Conservation (phyloP, 2,329 filamentous ascomycete genomes). For the Colletotrichum truncatum region DNA sequence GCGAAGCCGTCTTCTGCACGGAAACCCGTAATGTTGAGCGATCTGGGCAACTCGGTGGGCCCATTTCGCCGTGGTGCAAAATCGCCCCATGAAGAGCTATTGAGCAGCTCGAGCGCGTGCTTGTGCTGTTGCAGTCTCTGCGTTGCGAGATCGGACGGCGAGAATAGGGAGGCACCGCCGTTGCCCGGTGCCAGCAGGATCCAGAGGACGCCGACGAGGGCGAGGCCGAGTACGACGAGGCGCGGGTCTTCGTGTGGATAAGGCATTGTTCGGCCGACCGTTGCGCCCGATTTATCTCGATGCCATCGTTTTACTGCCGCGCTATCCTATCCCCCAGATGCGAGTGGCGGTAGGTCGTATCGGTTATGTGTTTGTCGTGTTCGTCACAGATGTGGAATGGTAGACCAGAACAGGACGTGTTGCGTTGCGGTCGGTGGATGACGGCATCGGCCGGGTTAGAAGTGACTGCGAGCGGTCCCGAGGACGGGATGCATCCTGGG, state of each 20-base stretch:
- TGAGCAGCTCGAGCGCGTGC: conserved; percentile 61
- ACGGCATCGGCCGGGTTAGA: conserved; percentile 6
- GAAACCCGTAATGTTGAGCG: conserved; percentile 81
- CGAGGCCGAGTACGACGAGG: conserved; percentile 46
- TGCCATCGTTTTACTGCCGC: conserved; percentile 11
- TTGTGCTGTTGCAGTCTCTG: conserved; percentile 61
- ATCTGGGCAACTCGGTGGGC: conserved; percentile 43
- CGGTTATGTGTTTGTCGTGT: neutral
- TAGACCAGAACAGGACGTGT: neutral
- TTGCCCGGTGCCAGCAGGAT: conserved; percentile 44
- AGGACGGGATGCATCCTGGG: neutral
- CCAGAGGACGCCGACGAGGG: conserved; percentile 56
- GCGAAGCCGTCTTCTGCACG: conserved; percentile 77
- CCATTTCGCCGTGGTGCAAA: conserved; percentile 55
- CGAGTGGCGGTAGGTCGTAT: neutral
- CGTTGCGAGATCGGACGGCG: conserved; percentile 37
- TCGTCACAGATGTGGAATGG: neutral
- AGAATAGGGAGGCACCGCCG: conserved; percentile 44
- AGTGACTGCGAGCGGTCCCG: conserved; percentile 4
- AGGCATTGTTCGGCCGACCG: conserved; percentile 50
- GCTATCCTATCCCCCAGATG: neutral
- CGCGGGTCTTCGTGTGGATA: conserved; percentile 45
- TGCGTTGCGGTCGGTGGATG: neutral
- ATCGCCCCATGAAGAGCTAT: conserved; percentile 67
- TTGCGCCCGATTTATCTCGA: conserved; percentile 7